Conservation (phyloP, 2,329 filamentous ascomycete species). For the Aspergillus sp. region DNA sequence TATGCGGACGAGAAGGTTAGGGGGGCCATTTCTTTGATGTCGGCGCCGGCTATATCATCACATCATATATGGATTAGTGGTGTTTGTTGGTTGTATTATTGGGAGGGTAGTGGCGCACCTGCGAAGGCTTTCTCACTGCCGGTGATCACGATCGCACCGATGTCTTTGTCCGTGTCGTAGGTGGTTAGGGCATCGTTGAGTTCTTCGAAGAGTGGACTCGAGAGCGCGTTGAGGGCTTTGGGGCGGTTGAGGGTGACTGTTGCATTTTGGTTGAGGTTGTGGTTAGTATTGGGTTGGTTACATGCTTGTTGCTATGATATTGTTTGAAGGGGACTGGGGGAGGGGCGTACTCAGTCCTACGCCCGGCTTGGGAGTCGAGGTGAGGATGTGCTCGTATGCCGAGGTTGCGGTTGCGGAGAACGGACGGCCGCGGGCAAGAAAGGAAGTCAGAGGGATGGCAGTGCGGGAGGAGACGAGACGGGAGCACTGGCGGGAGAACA, state of each 20-base stretch:
- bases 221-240: slow-evolving; percentile 92
- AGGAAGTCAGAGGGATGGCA: slow-evolving; percentile 39
- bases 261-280: not conserved
- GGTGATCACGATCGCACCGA: slow-evolving; percentile 79
- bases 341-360: slow-evolving; percentile 75
- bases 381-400: slow-evolving; percentile 78
- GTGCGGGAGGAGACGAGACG: slow-evolving; percentile 62
- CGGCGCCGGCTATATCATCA: slow-evolving; percentile 79
- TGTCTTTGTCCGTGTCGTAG: slow-evolving; percentile 69
- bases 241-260: slow-evolving; percentile 90
- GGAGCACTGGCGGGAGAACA: slow-evolving; percentile 54
- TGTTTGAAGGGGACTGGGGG: not conserved
- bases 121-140: slow-evolving; percentile 90
- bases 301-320: not conserved
- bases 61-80: slow-evolving; percentile 7
- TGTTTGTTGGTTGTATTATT: not conserved
- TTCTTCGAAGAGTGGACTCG: slow-evolving; percentile 85
- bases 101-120: too few species aligned
- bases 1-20: slow-evolving; percentile 88
- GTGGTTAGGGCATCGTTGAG: slow-evolving; percentile 75
- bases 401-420: slow-evolving; percentile 49
- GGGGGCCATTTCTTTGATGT: slow-evolving; percentile 98
- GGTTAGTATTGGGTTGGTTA: not conserved
- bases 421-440: slow-evolving; percentile 36
- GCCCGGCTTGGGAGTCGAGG: slow-evolving; percentile 80